Base-by-base conservation (phyloP, 2,329 filamentous ascomycete species). In the Pseudogymnoascus sp. region DNA sequence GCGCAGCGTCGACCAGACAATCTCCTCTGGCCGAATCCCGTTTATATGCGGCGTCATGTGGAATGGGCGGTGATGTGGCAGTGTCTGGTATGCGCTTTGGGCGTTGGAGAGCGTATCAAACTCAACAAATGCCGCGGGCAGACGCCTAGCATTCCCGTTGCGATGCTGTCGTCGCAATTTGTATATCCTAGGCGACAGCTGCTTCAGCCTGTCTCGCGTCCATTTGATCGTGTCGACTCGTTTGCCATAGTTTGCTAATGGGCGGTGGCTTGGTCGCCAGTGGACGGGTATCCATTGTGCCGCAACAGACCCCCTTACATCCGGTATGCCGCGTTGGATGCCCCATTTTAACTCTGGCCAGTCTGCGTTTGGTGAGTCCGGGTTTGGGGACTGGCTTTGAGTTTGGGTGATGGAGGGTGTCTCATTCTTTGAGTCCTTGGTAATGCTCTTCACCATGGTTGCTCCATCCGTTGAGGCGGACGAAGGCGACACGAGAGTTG, bases 1-100 rank as follows among this genome's bases (percentile, higher is more conserved):
- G 25, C 79, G 78, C 41, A 89, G 72, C 67, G 87, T 87, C n/a
- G 75, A 73, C 86, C 86, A 89, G 67, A 87, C 80, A 35, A 89
- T 78, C 66, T 88, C 84, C 8, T 75, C 74, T 0, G 85, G 85
- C 47, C 77, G 77, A 50, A 88, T 74, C 14, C 85, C 85, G 58
- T 84, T 82, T 67, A 82, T 86, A 22, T 60, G 33, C 0, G 85
- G 84, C 41, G 80, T 76, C 80, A 89, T 86, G 66, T 85, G 83
- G 33, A 85, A 73, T 47, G 82, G 78, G 58, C 83, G 77, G 69
- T 87, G 84, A 71, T 86, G 84, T 6, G 85, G 80, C 18, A 88
- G 75, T 41, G 80, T 82, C 69, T 88, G 86, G 68, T 79, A 88
- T 6, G 86, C 84, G 62, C 75, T 74, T 69, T 89, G 86, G 3